Percentiles rank a stretch among this genome's conserved stretches.
phyloP scores from a whole-genome alignment of 2,329 filamentous ascomycete species.

The Pseudocercospora musae region DNA sequence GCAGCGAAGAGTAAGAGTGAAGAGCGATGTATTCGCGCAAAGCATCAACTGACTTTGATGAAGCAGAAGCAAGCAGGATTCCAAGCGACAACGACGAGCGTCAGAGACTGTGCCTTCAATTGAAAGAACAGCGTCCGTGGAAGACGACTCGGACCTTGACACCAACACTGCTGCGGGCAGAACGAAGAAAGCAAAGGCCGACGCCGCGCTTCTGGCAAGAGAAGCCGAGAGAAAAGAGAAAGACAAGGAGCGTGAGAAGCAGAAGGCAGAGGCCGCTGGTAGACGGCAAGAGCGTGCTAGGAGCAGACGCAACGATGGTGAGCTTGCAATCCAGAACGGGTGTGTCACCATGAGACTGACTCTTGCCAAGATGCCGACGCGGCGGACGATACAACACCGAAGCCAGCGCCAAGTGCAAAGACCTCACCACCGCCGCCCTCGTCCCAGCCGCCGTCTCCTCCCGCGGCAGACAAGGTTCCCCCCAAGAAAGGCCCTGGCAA shows the following conservation, averaged over 20 bases:
- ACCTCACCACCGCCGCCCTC: slow-evolving; percentile 42
- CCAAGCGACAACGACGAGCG: slow-evolving; percentile 79
- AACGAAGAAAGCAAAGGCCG: slow-evolving; percentile 44
- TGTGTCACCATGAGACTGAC: slow-evolving; percentile 5
- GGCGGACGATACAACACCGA: slow-evolving; percentile 63
- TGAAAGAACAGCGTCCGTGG: slow-evolving; percentile 46
- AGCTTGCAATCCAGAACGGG: slow-evolving; percentile 21
- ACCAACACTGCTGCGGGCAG: slow-evolving; percentile 24
- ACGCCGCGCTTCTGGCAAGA: slow-evolving; percentile 50
- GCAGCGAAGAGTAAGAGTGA: slow-evolving; percentile 81
- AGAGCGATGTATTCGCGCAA: neutral
- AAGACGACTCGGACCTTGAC: slow-evolving; percentile 72
- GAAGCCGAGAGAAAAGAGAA: slow-evolving; percentile 64
- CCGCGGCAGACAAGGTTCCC: slow-evolving; percentile 44
- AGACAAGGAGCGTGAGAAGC: slow-evolving; percentile 66
- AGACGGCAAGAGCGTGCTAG: slow-evolving; percentile 81
- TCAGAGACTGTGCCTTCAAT: slow-evolving; percentile 63
- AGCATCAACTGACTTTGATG: slow-evolving; percentile 16
- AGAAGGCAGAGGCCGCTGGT: slow-evolving; percentile 69
- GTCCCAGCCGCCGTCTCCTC: slow-evolving; percentile 38
- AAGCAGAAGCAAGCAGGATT: slow-evolving; percentile 62
- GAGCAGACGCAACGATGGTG: slow-evolving; percentile 77
- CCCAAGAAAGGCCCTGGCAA: slow-evolving; percentile 63
- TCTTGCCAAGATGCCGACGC: slow-evolving; percentile 45
- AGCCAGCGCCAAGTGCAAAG: slow-evolving; percentile 38